phyloP scores from a whole-genome alignment of 208 protist species.

The Entamoeba nuttalli region DNA sequence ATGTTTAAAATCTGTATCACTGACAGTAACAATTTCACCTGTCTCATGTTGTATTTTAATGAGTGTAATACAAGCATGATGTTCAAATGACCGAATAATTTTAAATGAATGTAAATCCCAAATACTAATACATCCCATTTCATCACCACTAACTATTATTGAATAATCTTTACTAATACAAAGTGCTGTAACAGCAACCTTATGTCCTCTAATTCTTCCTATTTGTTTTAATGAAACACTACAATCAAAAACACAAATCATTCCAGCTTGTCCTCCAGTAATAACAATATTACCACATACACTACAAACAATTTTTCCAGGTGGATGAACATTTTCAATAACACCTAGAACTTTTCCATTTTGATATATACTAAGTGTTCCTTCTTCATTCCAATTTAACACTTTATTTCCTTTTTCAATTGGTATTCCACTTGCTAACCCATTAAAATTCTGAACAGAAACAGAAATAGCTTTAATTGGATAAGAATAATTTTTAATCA shows the following conservation, averaged over 20 bases:
- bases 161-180: background rate
- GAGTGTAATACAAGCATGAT: background rate
- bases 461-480: background rate
- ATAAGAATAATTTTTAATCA: background rate
- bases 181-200: background rate
- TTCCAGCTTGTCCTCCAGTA: background rate
- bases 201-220: background rate
- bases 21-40: background rate
- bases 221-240: background rate
- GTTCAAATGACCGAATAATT: background rate
- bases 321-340: background rate
- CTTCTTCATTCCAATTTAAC: background rate
- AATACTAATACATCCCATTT: background rate
- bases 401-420: background rate
- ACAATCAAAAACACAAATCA: background rate
- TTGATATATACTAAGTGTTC: background rate
- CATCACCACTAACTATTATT: background rate
- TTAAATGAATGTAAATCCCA: background rate
- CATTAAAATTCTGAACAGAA: background rate
- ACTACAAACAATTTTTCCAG: background rate
- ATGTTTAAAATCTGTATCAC: background rate
- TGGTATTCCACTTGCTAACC: background rate
- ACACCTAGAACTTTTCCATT: background rate
- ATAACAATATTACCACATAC: background rate
- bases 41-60: background rate